phyloP scores from a whole-genome alignment of 805 yeast species.

The Sugiyamaella boreocaroliniensis region DNA sequence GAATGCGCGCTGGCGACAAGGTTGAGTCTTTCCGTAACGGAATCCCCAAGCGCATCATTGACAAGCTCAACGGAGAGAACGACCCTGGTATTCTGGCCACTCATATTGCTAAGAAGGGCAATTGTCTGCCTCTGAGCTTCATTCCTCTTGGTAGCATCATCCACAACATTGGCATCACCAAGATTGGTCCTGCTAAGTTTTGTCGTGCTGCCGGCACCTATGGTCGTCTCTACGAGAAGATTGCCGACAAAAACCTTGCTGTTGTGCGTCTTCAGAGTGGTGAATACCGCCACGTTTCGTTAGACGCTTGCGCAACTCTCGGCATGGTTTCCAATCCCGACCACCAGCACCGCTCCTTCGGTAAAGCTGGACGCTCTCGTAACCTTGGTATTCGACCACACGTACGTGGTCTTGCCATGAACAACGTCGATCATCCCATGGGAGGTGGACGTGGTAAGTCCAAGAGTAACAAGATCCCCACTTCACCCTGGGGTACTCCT shows the following conservation, averaged over 20 bases:
- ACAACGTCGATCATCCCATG: slow-evolving; percentile 94
- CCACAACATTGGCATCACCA: slow-evolving; percentile 76
- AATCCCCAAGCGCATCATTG: slow-evolving; percentile 63
- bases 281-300: slow-evolving; percentile 82
- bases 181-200: slow-evolving; percentile 74
- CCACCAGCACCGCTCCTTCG: slow-evolving; percentile 81
- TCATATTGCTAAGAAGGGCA: slow-evolving; percentile 85
- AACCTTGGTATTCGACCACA: slow-evolving; percentile 90
- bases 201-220: slow-evolving; percentile 94
- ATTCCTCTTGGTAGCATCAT: slow-evolving; percentile 91
- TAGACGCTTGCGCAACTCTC: slow-evolving; percentile 86
- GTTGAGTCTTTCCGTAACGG: slow-evolving; percentile 90
- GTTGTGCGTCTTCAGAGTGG: slow-evolving; percentile 81
- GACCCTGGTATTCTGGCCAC: slow-evolving; percentile 89
- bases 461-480: slow-evolving; percentile 88
- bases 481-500: slow-evolving; percentile 92
- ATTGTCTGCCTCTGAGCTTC: slow-evolving; percentile 87
- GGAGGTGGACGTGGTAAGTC: slow-evolving; percentile 99
- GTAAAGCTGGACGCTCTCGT: slow-evolving; percentile 95
- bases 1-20: slow-evolving; percentile 84
- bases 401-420: slow-evolving; percentile 98
- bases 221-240: slow-evolving; percentile 78
- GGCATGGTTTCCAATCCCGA: slow-evolving; percentile 91
- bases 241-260: slow-evolving; percentile 63
- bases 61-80: slow-evolving; percentile 82